phyloP scores from a whole-genome alignment of 1,284 basidiomycete genomes.

The Malassezia sp. region DNA sequence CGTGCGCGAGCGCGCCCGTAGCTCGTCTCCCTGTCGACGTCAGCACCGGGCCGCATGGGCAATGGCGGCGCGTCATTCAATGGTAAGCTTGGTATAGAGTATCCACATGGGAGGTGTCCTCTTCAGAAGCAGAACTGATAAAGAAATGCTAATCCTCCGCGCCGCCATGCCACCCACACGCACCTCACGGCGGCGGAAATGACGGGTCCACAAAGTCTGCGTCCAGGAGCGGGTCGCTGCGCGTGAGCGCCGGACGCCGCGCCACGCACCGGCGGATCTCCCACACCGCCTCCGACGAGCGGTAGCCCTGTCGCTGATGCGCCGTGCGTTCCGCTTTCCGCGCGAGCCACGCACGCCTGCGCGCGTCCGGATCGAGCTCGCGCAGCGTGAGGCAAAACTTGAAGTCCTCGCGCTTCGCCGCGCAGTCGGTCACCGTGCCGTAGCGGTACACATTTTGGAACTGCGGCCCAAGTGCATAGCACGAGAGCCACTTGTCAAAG shows the following conservation, averaged over 20 bases:
- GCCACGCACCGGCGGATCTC: slow-evolving; percentile 54
- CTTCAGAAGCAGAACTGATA: slow-evolving; percentile 20
- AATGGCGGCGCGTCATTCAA: slow-evolving; percentile 10
- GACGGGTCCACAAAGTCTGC: slow-evolving; percentile 4
- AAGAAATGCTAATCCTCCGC: slow-evolving; percentile 14
- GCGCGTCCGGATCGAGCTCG: slow-evolving; percentile 62
- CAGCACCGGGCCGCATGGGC: not conserved
- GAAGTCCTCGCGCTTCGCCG: slow-evolving; percentile 74
- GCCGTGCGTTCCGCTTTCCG: slow-evolving; percentile 87
- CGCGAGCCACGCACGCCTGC: slow-evolving; percentile 69
- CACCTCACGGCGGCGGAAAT: slow-evolving; percentile 8
- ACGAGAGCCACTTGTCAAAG: slow-evolving; percentile 42
- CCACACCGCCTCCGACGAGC: slow-evolving; percentile 90
- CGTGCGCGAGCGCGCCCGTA: not conserved
- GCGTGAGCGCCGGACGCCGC: too few relatives aligned
- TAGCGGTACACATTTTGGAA: slow-evolving; percentile 74
- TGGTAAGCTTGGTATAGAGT: slow-evolving; percentile 19
- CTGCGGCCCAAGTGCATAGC: slow-evolving; percentile 62
- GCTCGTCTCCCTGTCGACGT: not conserved
- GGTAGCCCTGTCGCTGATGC: slow-evolving; percentile 52
- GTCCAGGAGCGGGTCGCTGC: slow-evolving; percentile 11
- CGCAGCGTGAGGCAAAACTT: slow-evolving; percentile 87
- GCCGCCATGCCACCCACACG: not conserved
- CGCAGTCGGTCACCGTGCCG: slow-evolving; percentile 67
- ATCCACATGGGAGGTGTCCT: slow-evolving; percentile 10